Conservation (phyloP, 208 protist genomes). For the Wallacemonas sp. region DNA sequence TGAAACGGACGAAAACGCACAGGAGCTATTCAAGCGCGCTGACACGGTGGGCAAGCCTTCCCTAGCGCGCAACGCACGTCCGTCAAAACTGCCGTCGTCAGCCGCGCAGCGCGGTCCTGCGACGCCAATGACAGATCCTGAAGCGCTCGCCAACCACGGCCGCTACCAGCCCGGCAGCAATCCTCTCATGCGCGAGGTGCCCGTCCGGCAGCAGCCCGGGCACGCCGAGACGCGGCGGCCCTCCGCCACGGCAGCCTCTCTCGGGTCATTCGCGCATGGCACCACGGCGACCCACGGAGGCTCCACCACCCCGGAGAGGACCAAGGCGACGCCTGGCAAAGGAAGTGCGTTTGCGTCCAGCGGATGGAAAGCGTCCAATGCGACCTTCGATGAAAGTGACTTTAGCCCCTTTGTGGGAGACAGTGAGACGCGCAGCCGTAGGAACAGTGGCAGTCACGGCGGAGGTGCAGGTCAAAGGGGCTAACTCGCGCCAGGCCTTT, state of each 20-base stretch:
- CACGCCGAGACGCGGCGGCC: background rate
- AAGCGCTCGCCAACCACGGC: background rate
- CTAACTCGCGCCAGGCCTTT: no score
- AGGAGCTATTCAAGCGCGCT: constrained; percentile 37
- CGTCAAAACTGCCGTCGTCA: background rate
- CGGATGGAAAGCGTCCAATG: constrained; percentile 58
- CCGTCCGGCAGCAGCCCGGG: constrained; percentile 17
- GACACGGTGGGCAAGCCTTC: background rate
- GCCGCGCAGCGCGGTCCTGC: background rate
- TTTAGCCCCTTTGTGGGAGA: constrained; percentile 34
- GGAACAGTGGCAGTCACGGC: no score
- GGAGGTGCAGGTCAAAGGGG: no score
- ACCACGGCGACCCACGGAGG: background rate
- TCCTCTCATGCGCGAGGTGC: constrained; percentile 58
- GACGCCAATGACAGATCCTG: constrained; percentile 5
- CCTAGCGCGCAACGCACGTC: background rate
- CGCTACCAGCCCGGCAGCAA: constrained; percentile 51
- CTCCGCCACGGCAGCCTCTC: no score
- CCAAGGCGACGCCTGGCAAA: constrained; percentile 23
- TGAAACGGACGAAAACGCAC: constrained; percentile 57
- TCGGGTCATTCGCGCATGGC: background rate
- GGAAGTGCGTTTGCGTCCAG: constrained; percentile 58
- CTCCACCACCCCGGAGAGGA: background rate
- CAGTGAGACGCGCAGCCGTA: background rate
- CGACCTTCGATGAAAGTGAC: constrained; percentile 63